These are phyloP conservation scores for Phytophthora nicotianae DNA, from an alignment of 352 stramenopile species.

Conservation along the genomic window DNA sequence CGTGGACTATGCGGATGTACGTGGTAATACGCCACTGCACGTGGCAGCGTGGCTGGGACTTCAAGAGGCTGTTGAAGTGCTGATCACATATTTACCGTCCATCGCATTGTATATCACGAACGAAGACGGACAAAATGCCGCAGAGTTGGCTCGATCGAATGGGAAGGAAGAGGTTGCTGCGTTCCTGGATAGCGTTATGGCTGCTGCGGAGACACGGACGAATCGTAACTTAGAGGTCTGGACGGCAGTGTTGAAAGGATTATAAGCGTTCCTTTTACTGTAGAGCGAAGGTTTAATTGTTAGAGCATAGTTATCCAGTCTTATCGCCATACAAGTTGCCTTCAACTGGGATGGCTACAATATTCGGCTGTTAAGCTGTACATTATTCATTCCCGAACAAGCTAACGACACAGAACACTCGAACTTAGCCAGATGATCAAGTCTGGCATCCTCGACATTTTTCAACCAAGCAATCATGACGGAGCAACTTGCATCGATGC, in stretches of 20 bases:
- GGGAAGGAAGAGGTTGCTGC: conserved; percentile 25
- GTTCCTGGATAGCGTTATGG: conserved; percentile 37
- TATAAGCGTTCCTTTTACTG: too few species aligned
- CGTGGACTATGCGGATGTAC: conserved; percentile 66
- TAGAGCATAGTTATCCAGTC: too few species aligned
- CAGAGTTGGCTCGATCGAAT: conserved; percentile 46
- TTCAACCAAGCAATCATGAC: neutral
- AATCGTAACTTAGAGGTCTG: conserved; percentile 6
- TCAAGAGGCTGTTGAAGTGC: conserved; percentile 30
- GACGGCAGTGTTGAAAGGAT: neutral
- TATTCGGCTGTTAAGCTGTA: too few species aligned
- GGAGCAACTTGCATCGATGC: neutral
- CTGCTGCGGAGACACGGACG: conserved; percentile 22
- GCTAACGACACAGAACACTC: too few species aligned
- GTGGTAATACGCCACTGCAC: conserved; percentile 74
- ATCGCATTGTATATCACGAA: conserved; percentile 67
- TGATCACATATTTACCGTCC: conserved; percentile 44
- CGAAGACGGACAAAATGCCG: conserved; percentile 47
- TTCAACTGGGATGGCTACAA: too few species aligned
- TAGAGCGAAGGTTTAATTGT: too few species aligned
- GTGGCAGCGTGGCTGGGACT: conserved; percentile 56
- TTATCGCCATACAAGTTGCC: too few species aligned
- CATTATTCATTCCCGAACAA: too few species aligned
- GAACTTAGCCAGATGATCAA: neutral
- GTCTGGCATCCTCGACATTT: neutral